Conservation (phyloP, 345 rosid species). For the Viola odorata region DNA sequence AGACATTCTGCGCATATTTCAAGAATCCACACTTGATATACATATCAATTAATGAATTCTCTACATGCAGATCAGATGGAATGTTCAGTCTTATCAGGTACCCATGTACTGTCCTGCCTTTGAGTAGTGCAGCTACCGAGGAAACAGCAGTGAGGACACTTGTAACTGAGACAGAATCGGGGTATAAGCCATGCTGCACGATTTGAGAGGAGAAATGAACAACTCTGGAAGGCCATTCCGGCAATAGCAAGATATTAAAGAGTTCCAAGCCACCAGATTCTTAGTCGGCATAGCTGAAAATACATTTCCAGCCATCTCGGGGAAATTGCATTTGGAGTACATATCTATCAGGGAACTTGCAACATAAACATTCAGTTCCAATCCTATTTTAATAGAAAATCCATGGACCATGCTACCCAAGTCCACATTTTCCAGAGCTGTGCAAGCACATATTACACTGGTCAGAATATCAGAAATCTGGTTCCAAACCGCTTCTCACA, state of each 20-base stretch:
- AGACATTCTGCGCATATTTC: conserved; percentile 47
- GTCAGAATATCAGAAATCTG: conserved; percentile 64
- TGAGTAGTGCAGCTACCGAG: conserved; percentile 49
- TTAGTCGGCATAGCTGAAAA: conserved; percentile 46
- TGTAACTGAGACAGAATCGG: conserved; percentile 61
- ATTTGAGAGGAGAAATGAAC: conserved; percentile 38
- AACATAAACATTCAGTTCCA: conserved; percentile 46
- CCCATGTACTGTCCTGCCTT: conserved; percentile 62
- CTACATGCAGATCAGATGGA: conserved; percentile 44
- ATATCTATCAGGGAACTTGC: conserved; percentile 66
- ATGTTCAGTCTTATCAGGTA: conserved; percentile 46
- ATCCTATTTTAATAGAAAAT: conserved; percentile 44
- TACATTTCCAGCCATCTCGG: conserved; percentile 45
- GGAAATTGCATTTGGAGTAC: conserved; percentile 65
- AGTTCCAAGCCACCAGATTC: conserved; percentile 72
- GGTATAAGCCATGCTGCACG: conserved; percentile 34
- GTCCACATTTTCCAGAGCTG: conserved; percentile 43
- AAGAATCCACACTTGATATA: conserved; percentile 65
- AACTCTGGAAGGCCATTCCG: conserved; percentile 54
- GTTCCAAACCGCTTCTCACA: conserved; percentile 40
- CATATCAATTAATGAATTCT: conserved; percentile 77
- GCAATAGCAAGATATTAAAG: conserved; percentile 65
- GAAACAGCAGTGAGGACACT: conserved; percentile 66
- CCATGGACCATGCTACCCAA: conserved; percentile 54
- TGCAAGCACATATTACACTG: conserved; percentile 45